Percentiles rank a stretch among this genome's conserved stretches.
Conservation (phyloP, 257 asterid genomes). For the Asclepias syriaca region DNA sequence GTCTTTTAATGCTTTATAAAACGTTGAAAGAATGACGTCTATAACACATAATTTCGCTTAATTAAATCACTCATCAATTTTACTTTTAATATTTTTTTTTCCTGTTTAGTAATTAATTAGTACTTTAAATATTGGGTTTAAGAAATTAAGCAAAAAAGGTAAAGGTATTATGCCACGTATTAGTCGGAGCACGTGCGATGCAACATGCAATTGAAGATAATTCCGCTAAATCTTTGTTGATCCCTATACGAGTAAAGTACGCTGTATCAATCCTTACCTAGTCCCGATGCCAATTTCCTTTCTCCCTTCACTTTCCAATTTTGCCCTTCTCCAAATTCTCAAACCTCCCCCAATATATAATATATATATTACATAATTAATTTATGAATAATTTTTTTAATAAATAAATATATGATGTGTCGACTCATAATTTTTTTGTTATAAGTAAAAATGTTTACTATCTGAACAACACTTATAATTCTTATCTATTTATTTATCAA, state of each 20-base stretch:
- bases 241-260: conserved; percentile 13
- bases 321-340: background rate
- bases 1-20: background rate
- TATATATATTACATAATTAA: no score
- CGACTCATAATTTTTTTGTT: no score
- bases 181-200: conserved; percentile 11
- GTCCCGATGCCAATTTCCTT: background rate
- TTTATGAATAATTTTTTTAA: no score
- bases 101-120: no score
- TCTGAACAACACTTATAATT: no score
- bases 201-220: conserved; percentile 10
- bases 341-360: no score
- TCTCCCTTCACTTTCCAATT: background rate
- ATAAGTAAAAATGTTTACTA: no score
- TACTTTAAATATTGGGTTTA: background rate
- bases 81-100: no score
- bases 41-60: background rate
- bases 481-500: no score
- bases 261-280: background rate
- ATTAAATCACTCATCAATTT: background rate
- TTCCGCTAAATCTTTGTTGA: conserved; percentile 10
- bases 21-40: conserved; percentile 1
- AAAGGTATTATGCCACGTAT: background rate
- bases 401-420: no score
- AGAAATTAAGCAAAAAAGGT: background rate